Evolutionary conservation across 2,329 filamentous ascomycete species (phyloP).

Genomic region (Sporothrix phasma): DNA sequence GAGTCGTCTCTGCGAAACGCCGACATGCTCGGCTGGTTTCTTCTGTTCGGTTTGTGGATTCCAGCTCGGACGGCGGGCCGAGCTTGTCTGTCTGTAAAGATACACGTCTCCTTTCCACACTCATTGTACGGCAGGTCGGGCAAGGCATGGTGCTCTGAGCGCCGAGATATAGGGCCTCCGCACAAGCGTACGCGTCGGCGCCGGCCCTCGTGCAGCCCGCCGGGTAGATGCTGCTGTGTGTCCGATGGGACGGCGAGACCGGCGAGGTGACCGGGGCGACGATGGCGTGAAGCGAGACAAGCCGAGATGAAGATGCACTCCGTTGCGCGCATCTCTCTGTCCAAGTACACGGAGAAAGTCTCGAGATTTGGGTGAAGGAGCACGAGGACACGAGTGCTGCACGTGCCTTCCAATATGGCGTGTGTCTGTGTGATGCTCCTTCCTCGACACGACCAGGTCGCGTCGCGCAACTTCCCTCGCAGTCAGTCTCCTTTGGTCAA

Average conservation of each 20-base stretch:
- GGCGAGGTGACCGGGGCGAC: neutral
- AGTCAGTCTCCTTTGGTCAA: neutral
- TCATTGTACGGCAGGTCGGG: neutral
- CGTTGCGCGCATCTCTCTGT: no score
- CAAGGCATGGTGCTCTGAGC: neutral
- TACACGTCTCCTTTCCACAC: neutral
- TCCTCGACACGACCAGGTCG: neutral
- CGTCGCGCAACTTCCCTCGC: neutral
- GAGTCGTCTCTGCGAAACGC: no score
- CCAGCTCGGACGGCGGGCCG: no score
- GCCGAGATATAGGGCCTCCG: neutral
- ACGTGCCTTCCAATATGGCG: conserved; percentile 11
- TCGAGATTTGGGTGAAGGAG: neutral
- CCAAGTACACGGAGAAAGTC: no score
- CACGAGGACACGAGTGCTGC: neutral
- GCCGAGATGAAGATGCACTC: neutral
- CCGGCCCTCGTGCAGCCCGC: neutral
- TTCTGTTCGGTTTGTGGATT: neutral
- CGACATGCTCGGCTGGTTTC: no score
- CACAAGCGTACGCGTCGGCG: neutral
- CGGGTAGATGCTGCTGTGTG: neutral
- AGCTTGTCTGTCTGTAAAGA: neutral
- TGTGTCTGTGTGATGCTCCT: conserved; percentile 3
- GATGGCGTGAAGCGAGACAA: neutral
- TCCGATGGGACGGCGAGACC: neutral